These are phyloP conservation scores for Anethum foeniculum DNA, from an alignment of 140 eudicot genomes.

Conservation along the genomic window DNA sequence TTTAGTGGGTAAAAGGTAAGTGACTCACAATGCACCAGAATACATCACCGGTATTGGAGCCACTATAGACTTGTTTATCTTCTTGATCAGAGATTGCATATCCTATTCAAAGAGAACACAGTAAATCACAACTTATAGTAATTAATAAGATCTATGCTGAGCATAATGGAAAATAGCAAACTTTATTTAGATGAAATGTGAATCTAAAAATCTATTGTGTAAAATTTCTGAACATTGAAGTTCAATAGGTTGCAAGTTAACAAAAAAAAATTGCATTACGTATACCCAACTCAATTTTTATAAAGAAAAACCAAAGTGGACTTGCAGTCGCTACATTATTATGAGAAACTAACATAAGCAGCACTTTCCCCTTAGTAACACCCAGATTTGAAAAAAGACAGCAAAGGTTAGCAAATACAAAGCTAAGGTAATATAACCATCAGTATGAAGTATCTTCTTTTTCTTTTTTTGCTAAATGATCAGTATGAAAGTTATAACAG, in stretches of 20 bases:
- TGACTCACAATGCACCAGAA: constrained; percentile 84
- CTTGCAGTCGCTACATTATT: not conserved
- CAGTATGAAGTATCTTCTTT: not conserved
- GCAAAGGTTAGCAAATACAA: not conserved
- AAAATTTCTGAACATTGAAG: not conserved
- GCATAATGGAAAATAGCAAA: not conserved
- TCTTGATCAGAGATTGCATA: constrained; percentile 85
- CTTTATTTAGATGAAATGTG: not conserved
- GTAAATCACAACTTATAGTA: not conserved
- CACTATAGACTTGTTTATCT: constrained; percentile 74
- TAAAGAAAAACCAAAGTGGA: not conserved
- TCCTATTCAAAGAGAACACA: constrained; percentile 50
- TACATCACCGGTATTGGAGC: constrained; percentile 88
- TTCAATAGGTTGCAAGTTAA: not conserved
- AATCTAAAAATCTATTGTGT: not conserved
- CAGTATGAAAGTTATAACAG: constrained; percentile 8
- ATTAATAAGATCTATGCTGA: not conserved
- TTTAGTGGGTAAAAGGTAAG: not conserved
- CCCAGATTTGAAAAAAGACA: not conserved
- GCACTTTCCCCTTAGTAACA: not conserved
- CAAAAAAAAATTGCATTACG: not conserved
- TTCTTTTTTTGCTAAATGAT: no score
- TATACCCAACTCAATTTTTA: not conserved
- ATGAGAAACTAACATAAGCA: not conserved
- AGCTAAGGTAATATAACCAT: not conserved